phyloP scores from a whole-genome alignment of 495 filamentous ascomycete genomes.

The Usnea hakonensis region DNA sequence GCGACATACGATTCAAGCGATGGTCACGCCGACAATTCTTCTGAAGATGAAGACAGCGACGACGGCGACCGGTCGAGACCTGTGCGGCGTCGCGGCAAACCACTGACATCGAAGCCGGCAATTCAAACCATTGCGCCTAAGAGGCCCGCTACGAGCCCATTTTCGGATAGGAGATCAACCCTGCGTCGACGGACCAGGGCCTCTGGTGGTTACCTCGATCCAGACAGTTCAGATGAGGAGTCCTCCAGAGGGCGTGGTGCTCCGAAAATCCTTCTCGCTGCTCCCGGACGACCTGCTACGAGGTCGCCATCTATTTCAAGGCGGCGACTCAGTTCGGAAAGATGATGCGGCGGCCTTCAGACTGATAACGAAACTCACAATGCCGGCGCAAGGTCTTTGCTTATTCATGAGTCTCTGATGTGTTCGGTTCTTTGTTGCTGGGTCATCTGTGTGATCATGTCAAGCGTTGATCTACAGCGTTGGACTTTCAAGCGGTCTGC shows the following conservation, averaged over 20 bases:
- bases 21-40: background rate
- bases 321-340: background rate
- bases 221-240: too few species aligned
- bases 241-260: background rate
- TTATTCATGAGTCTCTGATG: background rate
- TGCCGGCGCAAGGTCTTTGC: background rate
- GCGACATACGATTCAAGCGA: background rate
- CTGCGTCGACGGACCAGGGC: too few species aligned
- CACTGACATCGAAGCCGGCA: too few species aligned
- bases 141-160: too few species aligned
- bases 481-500: background rate
- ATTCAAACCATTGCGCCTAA: too few species aligned
- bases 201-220: too few species aligned
- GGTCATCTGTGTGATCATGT: background rate
- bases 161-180: too few species aligned
- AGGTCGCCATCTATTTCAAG: background rate
- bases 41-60: background rate
- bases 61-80: background rate
- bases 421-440: background rate
- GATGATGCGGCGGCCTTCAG: background rate
- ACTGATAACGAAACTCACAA: background rate
- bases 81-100: too few species aligned
- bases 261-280: background rate
- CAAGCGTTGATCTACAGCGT: background rate
- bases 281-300: background rate